Percentiles rank a stretch among this genome's conserved stretches.
These are phyloP conservation scores for Globisporangium polare DNA, from an alignment of 352 stramenopile species.

Conservation along the genomic window DNA sequence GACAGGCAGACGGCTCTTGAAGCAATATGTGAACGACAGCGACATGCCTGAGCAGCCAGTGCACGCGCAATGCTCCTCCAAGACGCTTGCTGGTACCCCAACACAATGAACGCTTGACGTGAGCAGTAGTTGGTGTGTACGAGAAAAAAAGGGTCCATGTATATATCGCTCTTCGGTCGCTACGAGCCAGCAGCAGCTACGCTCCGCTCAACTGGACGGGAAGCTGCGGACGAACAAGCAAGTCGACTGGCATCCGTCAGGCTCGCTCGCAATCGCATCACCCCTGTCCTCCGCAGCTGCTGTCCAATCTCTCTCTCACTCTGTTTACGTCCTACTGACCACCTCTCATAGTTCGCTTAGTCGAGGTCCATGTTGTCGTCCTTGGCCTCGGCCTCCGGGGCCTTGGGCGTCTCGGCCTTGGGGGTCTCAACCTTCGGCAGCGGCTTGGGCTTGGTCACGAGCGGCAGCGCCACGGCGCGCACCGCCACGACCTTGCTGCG, in stretches of 20 bases:
- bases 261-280: not conserved
- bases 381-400: slow-evolving; percentile 37
- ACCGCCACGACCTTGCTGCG: slow-evolving; percentile 90
- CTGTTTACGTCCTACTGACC: not conserved
- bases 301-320: not conserved
- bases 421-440: slow-evolving; percentile 74
- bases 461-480: slow-evolving; percentile 85
- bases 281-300: not conserved
- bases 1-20: not conserved
- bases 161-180: slow-evolving; percentile 10
- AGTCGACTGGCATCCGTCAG: not conserved
- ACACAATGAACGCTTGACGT: too few relatives aligned
- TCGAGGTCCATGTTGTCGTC: slow-evolving; percentile 87
- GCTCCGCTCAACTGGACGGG: not conserved
- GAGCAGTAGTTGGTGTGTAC: too few relatives aligned
- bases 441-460: slow-evolving; percentile 97
- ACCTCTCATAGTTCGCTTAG: slow-evolving; percentile 43
- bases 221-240: not conserved
- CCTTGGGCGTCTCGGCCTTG: slow-evolving; percentile 26
- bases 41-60: too few relatives aligned
- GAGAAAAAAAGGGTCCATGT: slow-evolving; percentile 12
- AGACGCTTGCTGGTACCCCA: too few relatives aligned
- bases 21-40: too few relatives aligned
- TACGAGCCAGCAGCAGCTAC: not conserved
- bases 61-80: not conserved